Percentiles rank a stretch among this genome's conserved stretches.
These are phyloP conservation scores for Populus alba DNA, from an alignment of 345 rosid species.

Conservation along the genomic window DNA sequence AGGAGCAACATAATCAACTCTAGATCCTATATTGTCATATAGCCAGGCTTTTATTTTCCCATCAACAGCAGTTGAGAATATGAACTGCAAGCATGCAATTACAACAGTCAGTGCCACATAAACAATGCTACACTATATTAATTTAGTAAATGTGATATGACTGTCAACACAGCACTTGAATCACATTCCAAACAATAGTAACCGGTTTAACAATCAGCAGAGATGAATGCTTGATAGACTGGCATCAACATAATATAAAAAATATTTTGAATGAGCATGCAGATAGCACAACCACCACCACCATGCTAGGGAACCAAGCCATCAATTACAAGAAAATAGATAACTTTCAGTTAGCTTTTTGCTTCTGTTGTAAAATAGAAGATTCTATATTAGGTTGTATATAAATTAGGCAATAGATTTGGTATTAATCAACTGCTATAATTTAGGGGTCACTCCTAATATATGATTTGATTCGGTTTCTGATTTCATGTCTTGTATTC, in stretches of 20 bases:
- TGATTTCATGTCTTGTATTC: no score
- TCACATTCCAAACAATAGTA: neutral
- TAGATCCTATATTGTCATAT: conserved; percentile 72
- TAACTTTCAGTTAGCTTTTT: neutral
- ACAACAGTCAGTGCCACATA: conserved; percentile 11
- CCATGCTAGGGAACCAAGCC: neutral
- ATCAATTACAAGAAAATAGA: neutral
- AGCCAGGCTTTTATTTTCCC: conserved; percentile 93
- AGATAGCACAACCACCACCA: neutral
- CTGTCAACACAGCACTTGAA: neutral
- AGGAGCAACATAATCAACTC: conserved; percentile 84
- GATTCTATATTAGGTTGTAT: no score
- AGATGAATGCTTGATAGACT: neutral
- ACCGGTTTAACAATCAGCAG: neutral
- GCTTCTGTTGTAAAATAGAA: no score
- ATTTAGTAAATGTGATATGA: neutral
- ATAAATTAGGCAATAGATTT: no score
- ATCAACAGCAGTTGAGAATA: conserved; percentile 74
- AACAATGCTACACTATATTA: neutral
- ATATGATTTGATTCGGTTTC: no score
- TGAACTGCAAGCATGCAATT: conserved; percentile 47
- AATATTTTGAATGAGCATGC: neutral
- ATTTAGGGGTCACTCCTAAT: no score
- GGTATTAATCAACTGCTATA: no score
- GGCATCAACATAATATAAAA: neutral